Conservation (phyloP, 1,139 yeast species). For the Protomyces arabidopsidicola region DNA sequence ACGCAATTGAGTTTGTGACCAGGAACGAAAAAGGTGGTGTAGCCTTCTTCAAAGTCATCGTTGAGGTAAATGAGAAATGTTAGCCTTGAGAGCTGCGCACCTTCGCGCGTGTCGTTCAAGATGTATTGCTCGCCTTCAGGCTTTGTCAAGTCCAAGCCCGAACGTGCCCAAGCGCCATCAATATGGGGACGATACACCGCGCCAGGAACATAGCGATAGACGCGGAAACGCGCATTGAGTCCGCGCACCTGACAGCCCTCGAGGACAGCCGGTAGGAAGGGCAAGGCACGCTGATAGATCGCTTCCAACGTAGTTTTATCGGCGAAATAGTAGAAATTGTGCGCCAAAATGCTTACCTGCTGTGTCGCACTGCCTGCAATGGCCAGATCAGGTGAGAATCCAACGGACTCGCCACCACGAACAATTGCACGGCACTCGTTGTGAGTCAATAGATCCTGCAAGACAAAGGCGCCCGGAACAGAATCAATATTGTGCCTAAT, state of each 20-base stretch:
- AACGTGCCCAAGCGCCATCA: slow-evolving; percentile 27
- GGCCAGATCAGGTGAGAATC: slow-evolving; percentile 22
- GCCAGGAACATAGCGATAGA: slow-evolving; percentile 25
- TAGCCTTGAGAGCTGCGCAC: slow-evolving; percentile 18
- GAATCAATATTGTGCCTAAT: slow-evolving; percentile 6
- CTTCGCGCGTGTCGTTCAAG: slow-evolving; percentile 14
- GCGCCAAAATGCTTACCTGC: slow-evolving; percentile 21
- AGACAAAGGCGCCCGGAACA: slow-evolving; percentile 24
- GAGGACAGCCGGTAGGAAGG: slow-evolving; percentile 10
- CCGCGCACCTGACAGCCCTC: slow-evolving; percentile 22
- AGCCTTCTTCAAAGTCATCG: slow-evolving; percentile 23
- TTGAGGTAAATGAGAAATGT: slow-evolving; percentile 23
- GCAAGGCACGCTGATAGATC: slow-evolving; percentile 9
- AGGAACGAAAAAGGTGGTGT: slow-evolving; percentile 23
- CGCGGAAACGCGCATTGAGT: slow-evolving; percentile 23
- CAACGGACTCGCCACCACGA: slow-evolving; percentile 17
- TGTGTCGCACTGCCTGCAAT: slow-evolving; percentile 24
- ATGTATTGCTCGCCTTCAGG: slow-evolving; percentile 18
- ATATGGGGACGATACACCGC: slow-evolving; percentile 25
- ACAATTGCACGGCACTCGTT: slow-evolving; percentile 17
- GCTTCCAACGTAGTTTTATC: slow-evolving; percentile 1
- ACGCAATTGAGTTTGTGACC: slow-evolving; percentile 5
- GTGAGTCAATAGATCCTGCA: slow-evolving; percentile 1
- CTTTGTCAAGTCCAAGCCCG: slow-evolving; percentile 14
- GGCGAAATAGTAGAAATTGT: slow-evolving; percentile 25